Evolutionary conservation across 1,284 basidiomycete species (phyloP).

Genomic region (Papiliotrema terrestris): DNA sequence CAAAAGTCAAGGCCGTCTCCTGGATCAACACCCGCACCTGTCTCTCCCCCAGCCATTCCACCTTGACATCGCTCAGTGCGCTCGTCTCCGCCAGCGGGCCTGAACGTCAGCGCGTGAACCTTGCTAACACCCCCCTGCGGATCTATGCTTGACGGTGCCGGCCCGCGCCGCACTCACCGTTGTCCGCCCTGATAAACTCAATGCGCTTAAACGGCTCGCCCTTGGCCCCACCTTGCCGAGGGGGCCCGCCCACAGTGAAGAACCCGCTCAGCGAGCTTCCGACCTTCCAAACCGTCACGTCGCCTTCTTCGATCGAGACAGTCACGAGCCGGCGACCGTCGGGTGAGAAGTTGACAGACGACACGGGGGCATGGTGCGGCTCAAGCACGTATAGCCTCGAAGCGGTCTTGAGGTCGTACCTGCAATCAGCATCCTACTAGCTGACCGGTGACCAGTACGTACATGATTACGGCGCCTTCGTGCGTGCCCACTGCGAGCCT

Average conservation of each 20-base stretch:
- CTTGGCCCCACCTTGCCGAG: constrained; percentile 73
- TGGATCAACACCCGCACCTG: constrained; percentile 76
- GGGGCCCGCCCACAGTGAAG: constrained; percentile 85
- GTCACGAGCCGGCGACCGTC: constrained; percentile 89
- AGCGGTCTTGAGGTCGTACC: constrained; percentile 93
- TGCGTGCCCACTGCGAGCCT: constrained; percentile 88
- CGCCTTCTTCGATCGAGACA: constrained; percentile 75
- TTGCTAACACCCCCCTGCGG: background rate
- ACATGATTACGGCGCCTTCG: constrained; percentile 86
- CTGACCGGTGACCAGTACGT: background rate
- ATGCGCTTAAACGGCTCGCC: constrained; percentile 81
- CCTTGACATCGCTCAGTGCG: constrained; percentile 67
- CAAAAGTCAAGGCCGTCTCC: constrained; percentile 76
- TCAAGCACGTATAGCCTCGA: constrained; percentile 93
- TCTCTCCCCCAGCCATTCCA: constrained; percentile 78
- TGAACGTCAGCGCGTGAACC: constrained; percentile 32
- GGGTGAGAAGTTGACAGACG: constrained; percentile 82
- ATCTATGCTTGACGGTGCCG: too few species aligned
- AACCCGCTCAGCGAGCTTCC: constrained; percentile 79
- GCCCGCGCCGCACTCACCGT: constrained; percentile 43
- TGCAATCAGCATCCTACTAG: constrained; percentile 3
- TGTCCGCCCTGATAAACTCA: constrained; percentile 58
- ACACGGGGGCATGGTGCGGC: constrained; percentile 73
- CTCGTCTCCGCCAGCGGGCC: constrained; percentile 67
- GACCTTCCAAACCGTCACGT: constrained; percentile 84